These are phyloP conservation scores for Antarctomyces pellizariae DNA, from an alignment of 495 filamentous ascomycete species.

Conservation along the genomic window DNA sequence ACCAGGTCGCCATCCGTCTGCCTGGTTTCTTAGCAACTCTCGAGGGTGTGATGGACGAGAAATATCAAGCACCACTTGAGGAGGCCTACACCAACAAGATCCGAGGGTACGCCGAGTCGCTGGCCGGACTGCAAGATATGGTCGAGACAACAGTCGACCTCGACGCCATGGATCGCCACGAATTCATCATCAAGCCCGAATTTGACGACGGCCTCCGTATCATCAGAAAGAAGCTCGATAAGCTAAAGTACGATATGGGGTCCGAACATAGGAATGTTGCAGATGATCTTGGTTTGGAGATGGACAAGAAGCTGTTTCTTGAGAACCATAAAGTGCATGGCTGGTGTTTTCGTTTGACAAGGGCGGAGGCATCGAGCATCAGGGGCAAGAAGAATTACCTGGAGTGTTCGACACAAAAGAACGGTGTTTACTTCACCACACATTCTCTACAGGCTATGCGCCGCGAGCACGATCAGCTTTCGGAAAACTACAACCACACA, in stretches of 20 bases:
- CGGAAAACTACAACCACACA: conserved; percentile 86
- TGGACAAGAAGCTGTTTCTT: conserved; percentile 94
- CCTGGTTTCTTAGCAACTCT: conserved; percentile 77
- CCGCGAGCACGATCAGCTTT: conserved; percentile 82
- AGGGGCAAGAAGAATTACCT: conserved; percentile 75
- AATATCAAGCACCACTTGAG: conserved; percentile 72
- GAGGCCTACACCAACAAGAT: conserved; percentile 73
- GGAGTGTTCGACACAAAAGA: conserved; percentile 96
- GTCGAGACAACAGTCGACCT: conserved; percentile 97
- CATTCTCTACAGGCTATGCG: conserved; percentile 57
- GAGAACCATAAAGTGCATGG: conserved; percentile 92
- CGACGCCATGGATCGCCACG: conserved; percentile 84
- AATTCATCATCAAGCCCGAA: conserved; percentile 97
- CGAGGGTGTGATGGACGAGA: conserved; percentile 86
- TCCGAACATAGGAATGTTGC: conserved; percentile 55
- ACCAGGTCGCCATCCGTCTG: conserved; percentile 80
- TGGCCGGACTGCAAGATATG: conserved; percentile 85
- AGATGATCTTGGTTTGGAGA: conserved; percentile 71
- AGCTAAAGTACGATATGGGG: conserved; percentile 61
- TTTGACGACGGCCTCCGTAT: conserved; percentile 78
- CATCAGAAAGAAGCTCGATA: conserved; percentile 79
- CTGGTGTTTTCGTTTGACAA: conserved; percentile 87
- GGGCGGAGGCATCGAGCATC: conserved; percentile 80
- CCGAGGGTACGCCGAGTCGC: conserved; percentile 43
- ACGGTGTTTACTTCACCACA: conserved; percentile 95